Evolutionary conservation across 768 basidiomycete species (phyloP), one percentile per base, ranked within the genome.

Genomic region (Agaricus bisporus): DNA sequence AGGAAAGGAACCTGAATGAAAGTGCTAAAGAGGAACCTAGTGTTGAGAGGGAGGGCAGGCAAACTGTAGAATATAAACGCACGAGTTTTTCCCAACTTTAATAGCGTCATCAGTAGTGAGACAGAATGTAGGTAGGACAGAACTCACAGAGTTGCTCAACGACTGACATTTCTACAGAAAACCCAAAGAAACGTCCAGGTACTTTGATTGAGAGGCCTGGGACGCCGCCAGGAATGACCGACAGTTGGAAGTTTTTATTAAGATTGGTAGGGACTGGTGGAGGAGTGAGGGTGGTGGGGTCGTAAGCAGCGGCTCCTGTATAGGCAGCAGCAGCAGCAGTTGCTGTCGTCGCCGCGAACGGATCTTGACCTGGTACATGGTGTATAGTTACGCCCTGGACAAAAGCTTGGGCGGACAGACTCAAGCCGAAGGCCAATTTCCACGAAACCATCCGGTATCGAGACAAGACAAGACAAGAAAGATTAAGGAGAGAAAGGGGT

Each of bases 161-260:
- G 7, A 85, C 79, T 17, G 80, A 82, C 70, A 85, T 73, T 65
- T 86, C 85, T 28, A 86, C 70, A 1, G 75, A 78, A 57, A 85
- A 85, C 0, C 84, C 84, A 48, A 82, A 64, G 54, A 76, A 76
- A 1, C 64, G 60, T 38, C 72, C 75, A 32, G 61, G 63, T 50
- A 73, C 71, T 9, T 60, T 57, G 28, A 75, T 72, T 4, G 73
- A 73, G 1, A 70, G 58, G 11, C 68, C 70, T 1, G 59, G 46
- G 8, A 68, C 66, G 7, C 66, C 69, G 10, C 63, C 64, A 56
- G 64, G 62, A 28, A 70, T 65, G 37, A 86, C 63, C 54, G 76
- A 70, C 7, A 84, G 62, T 22, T 58, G 59, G 61, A 85, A 81
- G 28, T 72, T 64, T 1, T 71, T 75, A 17, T 71, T 63, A 4